A percentile compares a stretch with the other conserved stretches of the same genome.
Evolutionary conservation across 768 basidiomycete species (phyloP).

Genomic region (Russula lepida): DNA sequence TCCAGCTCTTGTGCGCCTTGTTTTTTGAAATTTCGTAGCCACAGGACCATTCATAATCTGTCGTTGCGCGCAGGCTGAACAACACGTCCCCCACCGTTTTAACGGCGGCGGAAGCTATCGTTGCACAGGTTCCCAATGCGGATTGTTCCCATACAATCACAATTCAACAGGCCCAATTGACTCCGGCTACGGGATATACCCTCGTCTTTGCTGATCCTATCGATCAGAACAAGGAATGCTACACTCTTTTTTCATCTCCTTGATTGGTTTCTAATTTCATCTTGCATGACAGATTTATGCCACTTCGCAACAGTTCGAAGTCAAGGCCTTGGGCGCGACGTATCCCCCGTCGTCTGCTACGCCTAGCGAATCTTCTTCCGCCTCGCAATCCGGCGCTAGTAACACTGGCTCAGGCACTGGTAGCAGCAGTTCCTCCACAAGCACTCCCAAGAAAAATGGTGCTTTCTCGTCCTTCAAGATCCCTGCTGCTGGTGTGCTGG

Average conservation of each 20-base stretch:
- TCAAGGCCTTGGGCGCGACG: conserved; percentile 46
- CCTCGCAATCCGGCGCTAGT: background rate
- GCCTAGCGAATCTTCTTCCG: conserved; percentile 24
- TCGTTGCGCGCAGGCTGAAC: conserved; percentile 30
- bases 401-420: background rate
- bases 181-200: conserved; percentile 40
- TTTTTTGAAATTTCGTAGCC: background rate
- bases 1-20: conserved; percentile 20
- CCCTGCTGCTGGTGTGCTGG: conserved; percentile 15
- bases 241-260: background rate
- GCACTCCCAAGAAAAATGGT: background rate
- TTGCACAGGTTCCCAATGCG: conserved; percentile 45
- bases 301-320: conserved; percentile 46
- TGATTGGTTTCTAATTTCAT: background rate
- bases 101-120: conserved; percentile 35
- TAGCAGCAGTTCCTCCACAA: conserved; percentile 1
- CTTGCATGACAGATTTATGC: conserved; percentile 43
- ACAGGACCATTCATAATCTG: conserved; percentile 15
- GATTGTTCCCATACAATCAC: conserved; percentile 52
- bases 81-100: conserved; percentile 38
- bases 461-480: conserved; percentile 8
- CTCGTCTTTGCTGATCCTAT: conserved; percentile 41
- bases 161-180: conserved; percentile 35
- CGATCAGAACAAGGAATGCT: conserved; percentile 47
- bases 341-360: conserved; percentile 40